These are phyloP conservation scores for Populus ilicifolia DNA, from an alignment of 345 rosid genomes.

Conservation along the genomic window DNA sequence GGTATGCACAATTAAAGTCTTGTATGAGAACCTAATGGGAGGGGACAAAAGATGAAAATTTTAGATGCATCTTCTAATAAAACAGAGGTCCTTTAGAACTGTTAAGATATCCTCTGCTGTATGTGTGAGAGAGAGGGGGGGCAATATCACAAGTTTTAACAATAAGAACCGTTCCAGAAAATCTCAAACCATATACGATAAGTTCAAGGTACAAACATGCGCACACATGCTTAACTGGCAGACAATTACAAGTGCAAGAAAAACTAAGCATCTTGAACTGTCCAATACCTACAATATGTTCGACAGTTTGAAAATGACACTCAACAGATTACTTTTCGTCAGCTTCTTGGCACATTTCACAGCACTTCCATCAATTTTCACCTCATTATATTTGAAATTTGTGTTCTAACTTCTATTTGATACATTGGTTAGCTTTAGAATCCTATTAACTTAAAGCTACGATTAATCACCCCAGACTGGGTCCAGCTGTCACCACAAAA, in stretches of 20 bases:
- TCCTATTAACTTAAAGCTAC: background rate
- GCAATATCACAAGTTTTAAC: background rate
- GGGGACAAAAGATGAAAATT: constrained; percentile 3
- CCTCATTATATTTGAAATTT: background rate
- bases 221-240: background rate
- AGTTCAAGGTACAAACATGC: background rate
- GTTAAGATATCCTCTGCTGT: background rate
- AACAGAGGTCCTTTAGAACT: background rate
- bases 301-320: background rate
- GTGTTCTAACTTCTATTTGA: background rate
- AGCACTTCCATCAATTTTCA: background rate
- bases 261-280: background rate
- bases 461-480: background rate
- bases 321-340: background rate
- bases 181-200: background rate
- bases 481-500: background rate
- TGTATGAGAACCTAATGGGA: constrained; percentile 61
- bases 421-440: background rate
- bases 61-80: background rate
- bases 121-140: background rate
- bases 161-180: background rate
- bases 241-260: background rate
- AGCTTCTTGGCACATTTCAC: background rate
- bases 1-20: constrained; percentile 97
- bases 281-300: no score